A percentile compares a stretch with the other conserved stretches of the same genome.
These are phyloP conservation scores for Mycena galopus DNA, from an alignment of 768 basidiomycete genomes.

Conservation along the genomic window DNA sequence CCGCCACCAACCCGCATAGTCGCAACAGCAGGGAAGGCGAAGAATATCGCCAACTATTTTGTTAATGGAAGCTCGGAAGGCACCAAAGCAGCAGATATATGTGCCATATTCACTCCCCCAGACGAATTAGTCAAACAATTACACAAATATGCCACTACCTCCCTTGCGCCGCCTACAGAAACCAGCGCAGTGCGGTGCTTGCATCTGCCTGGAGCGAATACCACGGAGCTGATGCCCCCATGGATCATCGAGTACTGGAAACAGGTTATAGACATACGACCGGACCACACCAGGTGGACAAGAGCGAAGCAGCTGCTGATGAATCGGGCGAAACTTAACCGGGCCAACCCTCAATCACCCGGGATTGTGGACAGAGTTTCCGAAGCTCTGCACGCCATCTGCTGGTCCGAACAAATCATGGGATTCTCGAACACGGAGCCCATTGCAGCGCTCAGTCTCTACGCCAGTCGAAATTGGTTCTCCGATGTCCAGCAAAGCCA, in stretches of 20 bases:
- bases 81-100: neutral
- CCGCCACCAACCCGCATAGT: neutral
- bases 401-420: neutral
- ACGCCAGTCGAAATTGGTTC: neutral
- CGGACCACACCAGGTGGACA: neutral
- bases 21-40: neutral
- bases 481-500: constrained; percentile 2
- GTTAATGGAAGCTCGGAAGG: neutral
- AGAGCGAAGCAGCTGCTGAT: neutral
- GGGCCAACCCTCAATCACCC: neutral
- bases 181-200: neutral
- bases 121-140: neutral
- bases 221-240: neutral
- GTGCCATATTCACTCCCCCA: neutral
- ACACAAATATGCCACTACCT: neutral
- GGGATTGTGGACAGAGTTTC: neutral
- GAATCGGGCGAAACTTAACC: neutral
- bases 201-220: neutral
- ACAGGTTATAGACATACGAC: neutral
- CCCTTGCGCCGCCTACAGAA: no score
- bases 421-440: neutral
- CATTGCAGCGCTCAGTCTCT: neutral
- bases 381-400: neutral
- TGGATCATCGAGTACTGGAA: neutral
- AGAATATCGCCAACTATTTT: neutral